Evolutionary conservation across 1,139 yeast genomes (phyloP).

Genomic region (Ashbya aceris): DNA sequence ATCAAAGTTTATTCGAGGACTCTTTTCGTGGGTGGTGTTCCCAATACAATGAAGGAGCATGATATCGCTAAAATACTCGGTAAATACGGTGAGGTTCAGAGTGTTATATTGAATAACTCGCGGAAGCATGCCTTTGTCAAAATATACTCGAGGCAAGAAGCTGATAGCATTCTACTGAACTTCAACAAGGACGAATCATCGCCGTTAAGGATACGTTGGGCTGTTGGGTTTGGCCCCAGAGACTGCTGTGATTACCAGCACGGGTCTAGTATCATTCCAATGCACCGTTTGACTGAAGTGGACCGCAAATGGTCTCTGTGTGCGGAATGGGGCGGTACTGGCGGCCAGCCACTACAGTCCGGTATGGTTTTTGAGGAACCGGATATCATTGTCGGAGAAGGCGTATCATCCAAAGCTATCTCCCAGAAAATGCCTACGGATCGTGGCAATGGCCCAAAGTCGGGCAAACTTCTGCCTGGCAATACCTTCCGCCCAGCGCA

Average conservation of each 20-base stretch:
- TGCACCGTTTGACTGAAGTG: constrained; percentile 83
- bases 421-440: constrained; percentile 82
- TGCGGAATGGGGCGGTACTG: constrained; percentile 98
- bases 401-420: constrained; percentile 87
- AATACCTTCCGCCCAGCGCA: constrained; percentile 15
- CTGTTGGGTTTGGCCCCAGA: constrained; percentile 97
- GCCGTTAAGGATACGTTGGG: constrained; percentile 87
- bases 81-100: constrained; percentile 93
- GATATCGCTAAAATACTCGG: constrained; percentile 58
- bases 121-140: constrained; percentile 94
- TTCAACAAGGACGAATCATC: constrained; percentile 46
- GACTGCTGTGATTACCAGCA: constrained; percentile 94
- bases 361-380: constrained; percentile 93
- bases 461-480: constrained; percentile 55
- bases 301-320: constrained; percentile 81
- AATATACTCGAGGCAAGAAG: constrained; percentile 91
- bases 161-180: constrained; percentile 63
- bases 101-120: constrained; percentile 76
- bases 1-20: constrained; percentile 85
- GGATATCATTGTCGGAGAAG: constrained; percentile 92
- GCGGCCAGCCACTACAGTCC: constrained; percentile 72
- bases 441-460: constrained; percentile 78
- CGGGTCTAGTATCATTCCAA: constrained; percentile 81
- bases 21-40: constrained; percentile 88
- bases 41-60: constrained; percentile 67